These are phyloP conservation scores for Fomitopsis serialis DNA, from an alignment of 768 basidiomycete species.

Conservation along the genomic window DNA sequence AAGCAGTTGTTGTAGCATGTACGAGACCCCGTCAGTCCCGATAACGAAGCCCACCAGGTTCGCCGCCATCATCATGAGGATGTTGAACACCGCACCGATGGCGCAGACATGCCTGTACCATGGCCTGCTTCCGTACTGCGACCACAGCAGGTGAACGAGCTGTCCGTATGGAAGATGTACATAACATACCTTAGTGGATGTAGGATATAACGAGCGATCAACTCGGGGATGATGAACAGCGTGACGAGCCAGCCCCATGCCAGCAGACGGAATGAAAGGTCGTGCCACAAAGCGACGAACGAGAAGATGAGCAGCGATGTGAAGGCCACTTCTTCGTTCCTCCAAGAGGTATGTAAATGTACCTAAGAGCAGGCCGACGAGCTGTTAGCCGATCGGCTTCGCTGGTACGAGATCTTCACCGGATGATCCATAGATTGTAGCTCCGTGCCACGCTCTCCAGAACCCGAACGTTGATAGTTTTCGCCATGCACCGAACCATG, in stretches of 20 bases:
- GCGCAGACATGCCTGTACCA: conserved; percentile 92
- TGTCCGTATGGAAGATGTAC: conserved; percentile 15
- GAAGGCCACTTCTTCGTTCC: conserved; percentile 52
- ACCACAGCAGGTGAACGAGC: background rate
- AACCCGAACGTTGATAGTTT: conserved; percentile 96
- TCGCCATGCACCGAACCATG: conserved; percentile 97
- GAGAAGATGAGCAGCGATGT: conserved; percentile 84
- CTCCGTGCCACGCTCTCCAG: conserved; percentile 97
- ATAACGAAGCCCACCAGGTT: conserved; percentile 96
- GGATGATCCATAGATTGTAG: conserved; percentile 92
- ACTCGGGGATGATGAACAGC: conserved; percentile 85
- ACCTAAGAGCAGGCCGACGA: conserved; percentile 41
- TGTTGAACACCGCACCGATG: conserved; percentile 75
- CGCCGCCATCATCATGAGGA: conserved; percentile 85
- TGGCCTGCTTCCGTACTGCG: conserved; percentile 54
- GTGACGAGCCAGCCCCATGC: conserved; percentile 97
- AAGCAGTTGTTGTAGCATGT: conserved; percentile 58
- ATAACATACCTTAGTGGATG: conserved; percentile 52
- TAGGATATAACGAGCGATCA: conserved; percentile 55
- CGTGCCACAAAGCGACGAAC: conserved; percentile 98
- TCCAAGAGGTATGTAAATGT: conserved; percentile 92
- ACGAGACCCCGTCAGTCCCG: conserved; percentile 72
- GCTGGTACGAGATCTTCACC: conserved; percentile 40
- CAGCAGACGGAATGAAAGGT: conserved; percentile 79
- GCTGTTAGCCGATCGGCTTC: background rate